Conservation (phyloP, 306 rosid species). For the Acacia crassicarpa region DNA sequence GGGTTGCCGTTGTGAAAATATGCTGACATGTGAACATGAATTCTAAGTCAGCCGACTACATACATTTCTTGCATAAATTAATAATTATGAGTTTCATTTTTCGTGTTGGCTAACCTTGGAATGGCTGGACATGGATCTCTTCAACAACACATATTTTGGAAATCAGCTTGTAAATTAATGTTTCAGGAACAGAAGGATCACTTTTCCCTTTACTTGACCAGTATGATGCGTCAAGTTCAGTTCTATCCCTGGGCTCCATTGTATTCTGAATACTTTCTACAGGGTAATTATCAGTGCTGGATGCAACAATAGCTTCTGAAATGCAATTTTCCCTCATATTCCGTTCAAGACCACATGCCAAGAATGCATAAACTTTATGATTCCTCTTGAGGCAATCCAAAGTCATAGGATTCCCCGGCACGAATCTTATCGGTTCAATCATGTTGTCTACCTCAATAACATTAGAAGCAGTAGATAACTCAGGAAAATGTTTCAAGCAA, state of each 20-base stretch:
- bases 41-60: constrained; percentile 23
- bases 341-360: constrained; percentile 49
- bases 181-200: constrained; percentile 59
- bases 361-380: constrained; percentile 48
- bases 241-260: constrained; percentile 46
- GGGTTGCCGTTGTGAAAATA: constrained; percentile 59
- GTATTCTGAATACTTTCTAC: constrained; percentile 55
- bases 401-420: constrained; percentile 19
- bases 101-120: constrained; percentile 52
- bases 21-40: constrained; percentile 47
- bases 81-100: neutral
- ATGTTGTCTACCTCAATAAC: constrained; percentile 41
- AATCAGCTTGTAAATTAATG: constrained; percentile 48
- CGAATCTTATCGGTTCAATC: constrained; percentile 41
- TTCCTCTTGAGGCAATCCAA: constrained; percentile 53
- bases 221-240: constrained; percentile 43
- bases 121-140: constrained; percentile 64
- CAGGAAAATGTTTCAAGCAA: constrained; percentile 63
- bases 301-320: constrained; percentile 47
- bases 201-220: constrained; percentile 74
- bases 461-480: constrained; percentile 38
- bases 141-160: constrained; percentile 54
- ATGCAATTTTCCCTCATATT: constrained; percentile 45
- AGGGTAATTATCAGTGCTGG: constrained; percentile 68
- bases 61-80: constrained; percentile 21